Percentiles rank a stretch among this genome's conserved stretches.
Conservation (phyloP, 495 filamentous ascomycete genomes). For the Trichocladium uniseriatum region DNA sequence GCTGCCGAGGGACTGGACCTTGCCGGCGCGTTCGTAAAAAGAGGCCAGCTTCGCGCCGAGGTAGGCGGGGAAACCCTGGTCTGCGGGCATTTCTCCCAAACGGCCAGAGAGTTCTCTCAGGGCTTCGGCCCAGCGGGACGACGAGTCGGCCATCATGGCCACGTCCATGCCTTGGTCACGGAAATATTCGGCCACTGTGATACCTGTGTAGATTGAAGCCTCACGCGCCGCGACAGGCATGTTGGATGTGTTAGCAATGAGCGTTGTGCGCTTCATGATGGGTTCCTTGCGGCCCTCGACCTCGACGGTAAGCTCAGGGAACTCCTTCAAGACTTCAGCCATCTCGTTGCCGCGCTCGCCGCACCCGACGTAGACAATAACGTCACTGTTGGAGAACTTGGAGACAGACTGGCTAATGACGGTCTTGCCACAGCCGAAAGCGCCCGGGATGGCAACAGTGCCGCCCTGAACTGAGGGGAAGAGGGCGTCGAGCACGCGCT, state of each 20-base stretch:
- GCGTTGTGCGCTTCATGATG: slow-evolving; percentile 98
- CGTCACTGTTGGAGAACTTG: slow-evolving; percentile 99
- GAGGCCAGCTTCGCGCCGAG: slow-evolving; percentile 92
- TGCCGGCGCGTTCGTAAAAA: slow-evolving; percentile 97
- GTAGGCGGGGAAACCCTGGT: slow-evolving; percentile 98
- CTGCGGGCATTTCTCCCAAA: slow-evolving; percentile 98
- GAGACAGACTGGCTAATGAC: slow-evolving; percentile 97
- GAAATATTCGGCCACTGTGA: slow-evolving; percentile 97
- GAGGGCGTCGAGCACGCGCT: slow-evolving; percentile 93
- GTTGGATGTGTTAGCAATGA: slow-evolving; percentile 99
- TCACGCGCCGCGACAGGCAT: slow-evolving; percentile 99
- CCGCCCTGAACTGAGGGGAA: slow-evolving; percentile 96
- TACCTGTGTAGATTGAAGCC: slow-evolving; percentile 98
- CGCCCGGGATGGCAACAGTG: slow-evolving; percentile 95
- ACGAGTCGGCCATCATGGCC: slow-evolving; percentile 99
- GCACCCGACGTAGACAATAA: slow-evolving; percentile 94
- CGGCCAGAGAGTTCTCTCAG: slow-evolving; percentile 98
- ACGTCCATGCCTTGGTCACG: slow-evolving; percentile 96
- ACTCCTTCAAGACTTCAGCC: slow-evolving; percentile 99
- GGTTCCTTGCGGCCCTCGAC: slow-evolving; percentile 88
- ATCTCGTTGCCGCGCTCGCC: slow-evolving; percentile 99
- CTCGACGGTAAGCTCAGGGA: slow-evolving; percentile 89
- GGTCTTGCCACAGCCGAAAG: slow-evolving; percentile 98
- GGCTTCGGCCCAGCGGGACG: slow-evolving; percentile 97
- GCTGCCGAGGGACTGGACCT: slow-evolving; percentile 74